Evolutionary conservation across 2,329 filamentous ascomycete genomes (phyloP), one percentile per base, ranked within the genome.

Genomic region (Cyphellophora europaea): DNA sequence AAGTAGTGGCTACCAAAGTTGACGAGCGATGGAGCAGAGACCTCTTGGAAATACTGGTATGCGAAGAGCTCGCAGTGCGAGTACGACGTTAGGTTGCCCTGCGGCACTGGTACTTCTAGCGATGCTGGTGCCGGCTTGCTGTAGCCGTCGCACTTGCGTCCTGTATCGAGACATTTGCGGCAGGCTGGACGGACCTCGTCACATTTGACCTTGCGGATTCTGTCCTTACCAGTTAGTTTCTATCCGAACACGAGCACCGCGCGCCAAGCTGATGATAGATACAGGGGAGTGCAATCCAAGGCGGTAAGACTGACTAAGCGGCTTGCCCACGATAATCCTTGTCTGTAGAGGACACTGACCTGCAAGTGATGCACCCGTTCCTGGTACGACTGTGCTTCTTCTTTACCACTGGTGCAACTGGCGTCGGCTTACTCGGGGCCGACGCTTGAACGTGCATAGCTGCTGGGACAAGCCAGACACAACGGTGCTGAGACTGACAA

Each of bases 141-240:
- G 35, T 61, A 62, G 13, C 59, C 57, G 35, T 61, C 59, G 37
- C 59, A 62, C 29, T 51, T 50, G 4, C 58, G 53, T 6, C 56
- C 56, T 2, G 58, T 59, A 5, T 44, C 53, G 5, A 44, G 39
- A 38, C 59, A 63, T 13, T 54, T 54, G 14, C 49, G 39, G 38
- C 59, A 63, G 14, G 44, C 47, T 6, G 55, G 57, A 5, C 49
- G 50, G 3, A 41, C 40, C 41, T 61, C 57, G 32, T 61, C 40
- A 16, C 44, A 47, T 23, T 41, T 41, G 17, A 47, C 37, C 15
- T 37, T 35, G 8, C 44, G 30, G 30, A 44, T 43, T 23, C 38
- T 41, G 21, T n/a, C n/a, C 21, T 8, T 8, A 21, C 27, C 11
- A 4, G 12, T 6, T n/a, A 15, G 10, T n/a, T 8, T n/a, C n/a